Conservation (phyloP, 2,329 filamentous ascomycete genomes). For the Stagonosporopsis chrysanthemi region DNA sequence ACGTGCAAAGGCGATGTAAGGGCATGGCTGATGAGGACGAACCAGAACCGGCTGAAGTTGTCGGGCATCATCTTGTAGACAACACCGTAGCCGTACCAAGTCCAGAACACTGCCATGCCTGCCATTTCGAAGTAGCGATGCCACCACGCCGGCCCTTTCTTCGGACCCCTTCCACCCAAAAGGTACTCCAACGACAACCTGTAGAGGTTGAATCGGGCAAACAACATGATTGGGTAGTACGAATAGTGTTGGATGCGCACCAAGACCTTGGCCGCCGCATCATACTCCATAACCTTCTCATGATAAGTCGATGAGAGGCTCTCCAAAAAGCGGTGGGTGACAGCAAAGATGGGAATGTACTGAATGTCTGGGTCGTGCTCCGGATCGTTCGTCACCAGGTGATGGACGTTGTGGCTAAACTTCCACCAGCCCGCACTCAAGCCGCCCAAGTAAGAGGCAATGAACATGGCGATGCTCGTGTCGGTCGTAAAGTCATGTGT, state of each 20-base stretch:
- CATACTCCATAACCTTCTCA: constrained; percentile 69
- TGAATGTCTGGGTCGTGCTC: constrained; percentile 96
- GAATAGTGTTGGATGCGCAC: constrained; percentile 70
- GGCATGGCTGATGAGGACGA: constrained; percentile 70
- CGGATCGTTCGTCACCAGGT: constrained; percentile 92
- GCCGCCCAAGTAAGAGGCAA: constrained; percentile 89
- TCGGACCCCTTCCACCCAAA: constrained; percentile 61
- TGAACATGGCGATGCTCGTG: constrained; percentile 84
- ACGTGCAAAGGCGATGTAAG: constrained; percentile 73
- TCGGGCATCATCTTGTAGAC: constrained; percentile 67
- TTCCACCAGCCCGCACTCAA: constrained; percentile 98
- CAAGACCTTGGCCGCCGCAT: constrained; percentile 65
- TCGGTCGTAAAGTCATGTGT: constrained; percentile 89
- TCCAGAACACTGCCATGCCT: constrained; percentile 72
- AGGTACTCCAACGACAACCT: constrained; percentile 72
- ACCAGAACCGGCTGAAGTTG: constrained; percentile 65
- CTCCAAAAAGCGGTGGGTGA: constrained; percentile 70
- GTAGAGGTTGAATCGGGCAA: constrained; percentile 78
- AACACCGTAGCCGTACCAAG: constrained; percentile 71
- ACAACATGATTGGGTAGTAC: constrained; percentile 72
- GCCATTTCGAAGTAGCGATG: constrained; percentile 70
- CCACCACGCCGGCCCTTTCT: constrained; percentile 71
- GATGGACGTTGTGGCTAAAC: constrained; percentile 92
- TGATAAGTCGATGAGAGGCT: constrained; percentile 72
- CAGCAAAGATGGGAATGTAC: constrained; percentile 74